Evolutionary conservation across 768 basidiomycete species (phyloP).

Genomic region (Pisolithus albus): DNA sequence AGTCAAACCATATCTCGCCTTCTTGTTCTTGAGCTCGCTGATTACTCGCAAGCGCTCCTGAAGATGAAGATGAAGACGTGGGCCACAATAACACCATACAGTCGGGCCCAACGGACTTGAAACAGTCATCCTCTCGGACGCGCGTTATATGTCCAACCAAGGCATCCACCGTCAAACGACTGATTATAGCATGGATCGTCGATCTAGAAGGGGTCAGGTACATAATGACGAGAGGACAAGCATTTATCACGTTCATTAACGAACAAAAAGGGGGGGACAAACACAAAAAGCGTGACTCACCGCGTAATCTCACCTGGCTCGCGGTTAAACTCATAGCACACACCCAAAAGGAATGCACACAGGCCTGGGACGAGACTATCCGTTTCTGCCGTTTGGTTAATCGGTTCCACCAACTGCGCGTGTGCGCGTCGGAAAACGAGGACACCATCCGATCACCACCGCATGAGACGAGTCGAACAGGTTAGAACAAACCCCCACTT

Average conservation of each 20-base stretch:
- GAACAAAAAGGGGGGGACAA: neutral
- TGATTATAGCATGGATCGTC: conserved; percentile 85
- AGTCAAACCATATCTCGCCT: conserved; percentile 95
- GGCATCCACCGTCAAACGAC: conserved; percentile 83
- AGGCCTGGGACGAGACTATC: conserved; percentile 86
- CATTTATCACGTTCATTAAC: neutral
- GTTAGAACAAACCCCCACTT: neutral
- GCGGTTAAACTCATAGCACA: conserved; percentile 95
- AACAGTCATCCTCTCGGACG: conserved; percentile 86
- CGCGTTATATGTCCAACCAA: conserved; percentile 82
- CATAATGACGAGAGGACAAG: neutral
- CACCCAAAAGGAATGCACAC: conserved; percentile 84
- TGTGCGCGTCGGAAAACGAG: neutral
- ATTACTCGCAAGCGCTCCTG: neutral
- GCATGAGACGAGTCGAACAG: no score
- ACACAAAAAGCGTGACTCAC: conserved; percentile 33
- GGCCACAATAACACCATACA: conserved; percentile 60
- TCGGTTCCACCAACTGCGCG: conserved; percentile 93
- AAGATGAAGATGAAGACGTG: conserved; percentile 4
- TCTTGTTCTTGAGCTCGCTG: conserved; percentile 40
- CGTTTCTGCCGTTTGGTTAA: conserved; percentile 82
- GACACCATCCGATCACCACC: neutral
- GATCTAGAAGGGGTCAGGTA: conserved; percentile 36
- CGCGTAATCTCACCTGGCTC: conserved; percentile 95
- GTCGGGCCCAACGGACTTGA: conserved; percentile 86